A percentile compares a stretch with the other conserved stretches of the same genome.
Conservation (phyloP, 2,329 filamentous ascomycete genomes). For the Penicillium digitatum region DNA sequence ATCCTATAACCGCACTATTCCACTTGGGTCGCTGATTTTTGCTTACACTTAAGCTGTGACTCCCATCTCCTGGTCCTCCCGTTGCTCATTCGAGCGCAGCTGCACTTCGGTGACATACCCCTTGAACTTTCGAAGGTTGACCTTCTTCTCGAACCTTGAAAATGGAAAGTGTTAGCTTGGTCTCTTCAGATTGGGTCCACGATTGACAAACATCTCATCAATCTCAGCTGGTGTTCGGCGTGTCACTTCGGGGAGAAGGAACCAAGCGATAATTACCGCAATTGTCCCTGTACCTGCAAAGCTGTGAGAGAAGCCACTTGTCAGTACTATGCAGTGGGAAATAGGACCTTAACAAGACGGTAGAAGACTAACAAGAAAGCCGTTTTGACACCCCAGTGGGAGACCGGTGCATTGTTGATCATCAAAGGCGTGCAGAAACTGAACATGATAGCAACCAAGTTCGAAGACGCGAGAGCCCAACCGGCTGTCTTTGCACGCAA, state of each 20-base stretch:
- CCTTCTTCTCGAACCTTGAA: slow-evolving; percentile 35
- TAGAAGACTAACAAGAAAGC: slow-evolving; percentile 41
- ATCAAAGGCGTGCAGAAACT: slow-evolving; percentile 46
- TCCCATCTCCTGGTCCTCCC: slow-evolving; percentile 12
- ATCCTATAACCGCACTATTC: too few relatives aligned
- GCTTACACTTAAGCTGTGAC: background rate
- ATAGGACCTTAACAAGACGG: background rate
- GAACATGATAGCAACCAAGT: slow-evolving; percentile 44
- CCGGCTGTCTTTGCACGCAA: slow-evolving; percentile 41
- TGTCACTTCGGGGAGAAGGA: slow-evolving; percentile 52
- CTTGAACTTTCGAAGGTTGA: slow-evolving; percentile 38
- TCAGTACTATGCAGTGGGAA: background rate
- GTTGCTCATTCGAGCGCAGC: slow-evolving; percentile 23
- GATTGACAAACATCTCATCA: slow-evolving; percentile 40
- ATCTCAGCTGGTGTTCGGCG: slow-evolving; percentile 49
- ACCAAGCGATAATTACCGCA: slow-evolving; percentile 40
- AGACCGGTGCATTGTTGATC: slow-evolving; percentile 41
- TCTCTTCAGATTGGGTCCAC: background rate
- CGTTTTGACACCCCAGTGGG: slow-evolving; percentile 45
- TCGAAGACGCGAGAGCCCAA: slow-evolving; percentile 41
- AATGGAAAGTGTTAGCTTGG: background rate
- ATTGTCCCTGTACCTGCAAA: slow-evolving; percentile 35
- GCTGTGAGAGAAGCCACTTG: slow-evolving; percentile 20
- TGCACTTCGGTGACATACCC: slow-evolving; percentile 37
- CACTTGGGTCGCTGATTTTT: background rate